These are phyloP conservation scores for Cicer judaicum DNA, from an alignment of 306 rosid species.

Conservation along the genomic window DNA sequence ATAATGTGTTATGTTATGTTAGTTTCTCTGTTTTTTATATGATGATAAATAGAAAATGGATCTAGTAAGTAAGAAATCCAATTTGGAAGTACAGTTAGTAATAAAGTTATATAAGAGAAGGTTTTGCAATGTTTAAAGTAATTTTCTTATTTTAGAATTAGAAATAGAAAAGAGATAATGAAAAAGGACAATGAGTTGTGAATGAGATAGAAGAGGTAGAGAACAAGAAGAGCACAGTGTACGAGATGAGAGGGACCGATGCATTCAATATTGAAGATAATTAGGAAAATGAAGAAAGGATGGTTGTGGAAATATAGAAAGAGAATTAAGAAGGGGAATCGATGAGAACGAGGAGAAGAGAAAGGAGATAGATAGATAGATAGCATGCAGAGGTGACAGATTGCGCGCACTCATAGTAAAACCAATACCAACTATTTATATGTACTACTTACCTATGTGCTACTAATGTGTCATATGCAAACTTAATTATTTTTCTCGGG, in stretches of 20 bases:
- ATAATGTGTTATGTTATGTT: background rate
- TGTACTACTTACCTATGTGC: background rate
- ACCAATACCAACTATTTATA: background rate
- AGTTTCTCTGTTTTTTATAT: background rate
- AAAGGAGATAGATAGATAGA: background rate
- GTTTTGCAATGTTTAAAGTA: no score
- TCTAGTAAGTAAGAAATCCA: no score
- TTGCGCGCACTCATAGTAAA: background rate
- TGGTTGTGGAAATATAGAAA: background rate
- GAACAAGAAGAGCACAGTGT: background rate
- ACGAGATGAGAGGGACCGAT: background rate
- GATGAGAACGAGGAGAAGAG: constrained; percentile 3
- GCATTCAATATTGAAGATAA: constrained; percentile 4
- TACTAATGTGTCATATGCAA: no score
- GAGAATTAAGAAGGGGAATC: background rate
- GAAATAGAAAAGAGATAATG: no score
- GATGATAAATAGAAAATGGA: background rate
- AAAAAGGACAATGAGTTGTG: no score
- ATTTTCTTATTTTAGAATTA: no score
- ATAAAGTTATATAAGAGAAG: no score
- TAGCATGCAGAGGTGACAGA: constrained; percentile 44
- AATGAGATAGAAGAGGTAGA: background rate
- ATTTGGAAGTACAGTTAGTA: no score
- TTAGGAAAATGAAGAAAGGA: background rate
- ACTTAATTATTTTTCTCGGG: background rate